Conservation (phyloP, 179 eudicot genomes). For the Beta corolliflora region DNA sequence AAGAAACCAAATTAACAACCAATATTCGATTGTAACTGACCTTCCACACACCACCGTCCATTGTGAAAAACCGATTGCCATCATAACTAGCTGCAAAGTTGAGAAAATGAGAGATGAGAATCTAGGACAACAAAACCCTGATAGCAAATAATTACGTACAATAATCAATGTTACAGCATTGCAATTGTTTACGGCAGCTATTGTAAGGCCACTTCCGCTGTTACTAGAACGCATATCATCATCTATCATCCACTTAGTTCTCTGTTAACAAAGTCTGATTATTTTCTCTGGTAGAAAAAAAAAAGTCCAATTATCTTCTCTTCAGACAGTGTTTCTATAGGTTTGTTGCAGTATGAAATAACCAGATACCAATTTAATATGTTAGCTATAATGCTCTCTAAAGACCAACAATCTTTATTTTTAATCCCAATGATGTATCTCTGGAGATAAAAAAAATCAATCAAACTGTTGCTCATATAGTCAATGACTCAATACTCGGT, state of each 20-base stretch:
- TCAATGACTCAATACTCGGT: background rate
- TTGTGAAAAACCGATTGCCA: conserved; percentile 76
- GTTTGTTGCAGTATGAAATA: background rate
- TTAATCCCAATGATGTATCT: background rate
- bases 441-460: background rate
- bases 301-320: background rate
- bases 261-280: background rate
- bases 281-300: too few relatives aligned
- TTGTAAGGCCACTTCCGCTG: background rate
- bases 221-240: background rate
- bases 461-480: background rate
- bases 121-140: conserved; percentile 5
- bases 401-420: background rate
- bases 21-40: conserved; percentile 45
- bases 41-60: conserved; percentile 79
- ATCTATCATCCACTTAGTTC: background rate
- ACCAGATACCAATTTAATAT: background rate
- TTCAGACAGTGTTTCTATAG: background rate
- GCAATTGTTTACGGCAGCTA: conserved; percentile 1
- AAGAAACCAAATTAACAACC: conserved; percentile 3
- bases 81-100: conserved; percentile 76
- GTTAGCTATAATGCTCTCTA: background rate
- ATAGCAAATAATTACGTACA: background rate
- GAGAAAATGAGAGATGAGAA: conserved; percentile 33
- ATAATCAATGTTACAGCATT: background rate